phyloP scores from a whole-genome alignment of 306 rosid genomes.

The Elaeagnus macrophylla region DNA sequence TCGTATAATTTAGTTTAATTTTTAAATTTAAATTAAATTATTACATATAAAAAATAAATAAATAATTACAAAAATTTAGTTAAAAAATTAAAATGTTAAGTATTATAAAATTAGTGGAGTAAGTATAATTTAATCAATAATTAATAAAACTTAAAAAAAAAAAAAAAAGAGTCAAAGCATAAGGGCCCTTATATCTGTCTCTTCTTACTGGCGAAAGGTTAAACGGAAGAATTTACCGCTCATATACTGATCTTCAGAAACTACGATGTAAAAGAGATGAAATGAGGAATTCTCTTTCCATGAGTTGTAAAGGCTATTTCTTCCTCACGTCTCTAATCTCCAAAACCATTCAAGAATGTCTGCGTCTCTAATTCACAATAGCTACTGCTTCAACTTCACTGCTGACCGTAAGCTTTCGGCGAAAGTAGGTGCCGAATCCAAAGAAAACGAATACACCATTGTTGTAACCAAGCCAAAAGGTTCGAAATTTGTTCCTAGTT shows the following conservation, averaged over 20 bases:
- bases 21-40: no score
- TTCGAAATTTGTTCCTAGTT: not conserved
- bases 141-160: no score
- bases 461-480: constrained; percentile 7
- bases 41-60: no score
- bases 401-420: constrained; percentile 6
- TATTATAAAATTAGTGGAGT: no score
- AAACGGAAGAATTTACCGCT: no score
- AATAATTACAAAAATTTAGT: no score
- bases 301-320: not conserved
- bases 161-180: no score
- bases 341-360: constrained; percentile 21
- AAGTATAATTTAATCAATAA: no score
- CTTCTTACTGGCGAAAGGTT: no score
- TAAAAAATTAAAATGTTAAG: no score
- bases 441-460: constrained; percentile 10
- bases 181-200: no score
- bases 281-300: not conserved
- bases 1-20: no score
- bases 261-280: not conserved
- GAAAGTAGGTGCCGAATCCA: constrained; percentile 11
- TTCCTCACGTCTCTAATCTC: not conserved
- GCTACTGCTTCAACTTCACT: constrained; percentile 13
- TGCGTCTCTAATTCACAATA: constrained; percentile 18
- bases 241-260: not conserved